Conservation (phyloP, 148 eudicot species). For the Heliamphora exappendiculata region DNA sequence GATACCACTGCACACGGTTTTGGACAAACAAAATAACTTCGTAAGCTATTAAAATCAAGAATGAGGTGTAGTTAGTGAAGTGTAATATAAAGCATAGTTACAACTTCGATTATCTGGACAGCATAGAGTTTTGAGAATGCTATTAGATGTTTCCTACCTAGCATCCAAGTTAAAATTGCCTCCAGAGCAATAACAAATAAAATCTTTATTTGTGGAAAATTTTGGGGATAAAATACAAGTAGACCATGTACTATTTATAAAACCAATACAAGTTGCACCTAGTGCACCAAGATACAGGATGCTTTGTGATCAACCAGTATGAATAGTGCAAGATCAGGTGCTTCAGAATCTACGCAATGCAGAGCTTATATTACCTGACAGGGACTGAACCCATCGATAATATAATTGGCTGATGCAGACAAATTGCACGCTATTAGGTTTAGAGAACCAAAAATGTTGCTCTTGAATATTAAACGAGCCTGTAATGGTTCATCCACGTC, state of each 20-base stretch:
- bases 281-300: neutral
- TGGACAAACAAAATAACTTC: too few species aligned
- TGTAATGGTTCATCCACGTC: conserved; percentile 36
- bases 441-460: conserved; percentile 31
- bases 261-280: neutral
- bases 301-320: neutral
- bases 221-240: neutral
- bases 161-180: neutral
- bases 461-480: conserved; percentile 55
- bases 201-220: neutral
- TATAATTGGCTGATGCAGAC: conserved; percentile 31
- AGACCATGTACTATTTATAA: neutral
- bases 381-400: conserved; percentile 44
- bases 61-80: neutral
- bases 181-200: neutral
- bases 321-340: conserved; percentile 7
- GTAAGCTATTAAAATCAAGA: neutral
- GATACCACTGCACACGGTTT: too few species aligned
- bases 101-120: neutral
- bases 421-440: conserved; percentile 57
- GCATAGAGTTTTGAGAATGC: neutral
- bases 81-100: neutral
- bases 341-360: neutral
- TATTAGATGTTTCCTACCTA: neutral
- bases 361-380: conserved; percentile 39